Evolutionary conservation across 768 basidiomycete species (phyloP).

Genomic region (Vararia minispora): DNA sequence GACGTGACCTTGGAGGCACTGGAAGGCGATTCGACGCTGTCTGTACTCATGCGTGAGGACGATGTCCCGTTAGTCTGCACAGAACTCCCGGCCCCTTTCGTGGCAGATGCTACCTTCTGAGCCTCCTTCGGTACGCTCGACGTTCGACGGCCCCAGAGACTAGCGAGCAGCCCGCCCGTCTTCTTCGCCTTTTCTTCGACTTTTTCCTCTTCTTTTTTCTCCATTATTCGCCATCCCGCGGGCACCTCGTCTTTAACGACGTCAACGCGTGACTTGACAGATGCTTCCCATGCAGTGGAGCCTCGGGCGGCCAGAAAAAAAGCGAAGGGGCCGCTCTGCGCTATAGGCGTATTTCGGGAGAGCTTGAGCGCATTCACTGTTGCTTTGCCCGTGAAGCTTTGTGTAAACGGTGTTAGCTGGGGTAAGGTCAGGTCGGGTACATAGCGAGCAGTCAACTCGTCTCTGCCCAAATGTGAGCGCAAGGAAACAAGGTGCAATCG

Average conservation of each 20-base stretch:
- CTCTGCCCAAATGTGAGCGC: conserved; percentile 21
- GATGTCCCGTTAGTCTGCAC: not conserved
- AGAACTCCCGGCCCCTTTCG: not conserved
- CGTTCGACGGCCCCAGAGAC: conserved; percentile 47
- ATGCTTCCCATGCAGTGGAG: conserved; percentile 64
- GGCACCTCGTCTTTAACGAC: conserved; percentile 46
- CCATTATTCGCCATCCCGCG: conserved; percentile 63
- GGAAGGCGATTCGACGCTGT: conserved; percentile 1
- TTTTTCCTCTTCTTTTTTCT: conserved; percentile 30
- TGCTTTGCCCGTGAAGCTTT: conserved; percentile 46
- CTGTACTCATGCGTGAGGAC: conserved; percentile 1
- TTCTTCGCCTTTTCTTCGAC: conserved; percentile 37
- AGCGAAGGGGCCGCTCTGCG: conserved; percentile 56
- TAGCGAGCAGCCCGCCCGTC: conserved; percentile 49
- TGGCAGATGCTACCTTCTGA: not conserved
- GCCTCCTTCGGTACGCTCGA: conserved; percentile 1
- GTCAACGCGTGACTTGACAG: conserved; percentile 45
- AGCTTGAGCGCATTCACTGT: conserved; percentile 50
- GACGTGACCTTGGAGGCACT: conserved; percentile 1
- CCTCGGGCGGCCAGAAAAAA: conserved; percentile 61
- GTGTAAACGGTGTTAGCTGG: conserved; percentile 35
- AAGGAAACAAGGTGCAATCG: conserved; percentile 1
- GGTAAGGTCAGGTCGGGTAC: conserved; percentile 43
- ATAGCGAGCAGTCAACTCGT: conserved; percentile 28
- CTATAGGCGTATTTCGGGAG: conserved; percentile 45